These are phyloP conservation scores for Trichocladium antarcticum DNA, from an alignment of 495 filamentous ascomycete genomes.

Conservation along the genomic window DNA sequence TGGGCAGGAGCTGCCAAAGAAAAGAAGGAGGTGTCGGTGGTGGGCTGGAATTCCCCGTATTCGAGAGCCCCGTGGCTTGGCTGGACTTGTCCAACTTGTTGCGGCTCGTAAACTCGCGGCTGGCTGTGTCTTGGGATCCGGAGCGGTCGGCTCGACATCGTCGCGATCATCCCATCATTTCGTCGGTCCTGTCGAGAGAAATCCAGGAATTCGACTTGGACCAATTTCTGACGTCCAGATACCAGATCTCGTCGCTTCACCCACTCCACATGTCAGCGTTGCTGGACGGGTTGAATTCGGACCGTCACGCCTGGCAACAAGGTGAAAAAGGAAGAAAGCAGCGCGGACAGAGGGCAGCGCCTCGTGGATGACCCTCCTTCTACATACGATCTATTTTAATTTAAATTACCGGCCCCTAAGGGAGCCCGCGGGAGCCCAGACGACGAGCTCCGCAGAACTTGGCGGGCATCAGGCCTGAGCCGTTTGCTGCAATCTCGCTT, in stretches of 20 bases:
- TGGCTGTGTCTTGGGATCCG: slow-evolving; percentile 10
- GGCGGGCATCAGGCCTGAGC: no score
- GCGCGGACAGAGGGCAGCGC: slow-evolving; percentile 8
- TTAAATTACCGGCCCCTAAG: slow-evolving; percentile 10
- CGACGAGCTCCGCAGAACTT: slow-evolving; percentile 5
- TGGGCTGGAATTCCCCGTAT: slow-evolving; percentile 20
- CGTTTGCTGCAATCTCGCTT: slow-evolving; percentile 21
- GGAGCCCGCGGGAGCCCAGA: slow-evolving; percentile 6
- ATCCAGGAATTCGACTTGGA: neutral
- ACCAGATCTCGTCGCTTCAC: slow-evolving; percentile 3
- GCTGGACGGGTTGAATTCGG: slow-evolving; percentile 7
- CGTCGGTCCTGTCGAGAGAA: slow-evolving; percentile 2
- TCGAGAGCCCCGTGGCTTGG: slow-evolving; percentile 11
- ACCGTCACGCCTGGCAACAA: slow-evolving; percentile 2
- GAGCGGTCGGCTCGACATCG: slow-evolving; percentile 23
- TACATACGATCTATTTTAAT: slow-evolving; percentile 8
- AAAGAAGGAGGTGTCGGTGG: slow-evolving; percentile 5
- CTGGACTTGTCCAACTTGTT: slow-evolving; percentile 9
- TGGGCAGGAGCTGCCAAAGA: neutral
- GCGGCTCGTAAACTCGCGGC: slow-evolving; percentile 19
- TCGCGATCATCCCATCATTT: slow-evolving; percentile 19
- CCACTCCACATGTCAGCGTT: slow-evolving; percentile 6
- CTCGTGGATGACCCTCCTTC: slow-evolving; percentile 5
- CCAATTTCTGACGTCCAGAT: no score
- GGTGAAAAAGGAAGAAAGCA: neutral